Evolutionary conservation across 257 asterid species (phyloP).

Genomic region (Solanum lycopersicoides): DNA sequence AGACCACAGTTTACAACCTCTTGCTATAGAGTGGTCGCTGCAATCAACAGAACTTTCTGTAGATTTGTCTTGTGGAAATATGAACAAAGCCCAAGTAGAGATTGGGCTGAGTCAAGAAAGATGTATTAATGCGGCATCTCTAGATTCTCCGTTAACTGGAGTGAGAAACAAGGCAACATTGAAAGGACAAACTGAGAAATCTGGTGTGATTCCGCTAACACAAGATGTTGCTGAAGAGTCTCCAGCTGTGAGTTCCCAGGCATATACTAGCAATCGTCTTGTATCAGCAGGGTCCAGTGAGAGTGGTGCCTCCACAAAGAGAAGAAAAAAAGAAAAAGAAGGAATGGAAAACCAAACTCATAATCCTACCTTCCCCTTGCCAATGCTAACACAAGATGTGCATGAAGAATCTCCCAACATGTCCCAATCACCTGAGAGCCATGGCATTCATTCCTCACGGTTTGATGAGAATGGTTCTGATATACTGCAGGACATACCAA

Average conservation of each 20-base stretch:
- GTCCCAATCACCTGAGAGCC: slow-evolving; percentile 6
- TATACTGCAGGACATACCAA: slow-evolving; percentile 25
- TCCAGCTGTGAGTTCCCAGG: slow-evolving; percentile 11
- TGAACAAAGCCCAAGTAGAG: background rate
- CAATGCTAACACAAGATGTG: slow-evolving; percentile 14
- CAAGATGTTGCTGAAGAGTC: slow-evolving; percentile 22
- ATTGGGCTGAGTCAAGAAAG: background rate
- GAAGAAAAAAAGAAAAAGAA: slow-evolving; percentile 17
- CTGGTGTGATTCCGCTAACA: slow-evolving; percentile 11
- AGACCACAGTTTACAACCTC: slow-evolving; percentile 7
- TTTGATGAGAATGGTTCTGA: background rate
- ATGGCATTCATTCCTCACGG: background rate
- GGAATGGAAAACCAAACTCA: slow-evolving; percentile 10
- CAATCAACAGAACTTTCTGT: slow-evolving; percentile 3
- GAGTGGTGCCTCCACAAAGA: slow-evolving; percentile 5
- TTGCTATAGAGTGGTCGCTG: slow-evolving; percentile 8
- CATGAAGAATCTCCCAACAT: slow-evolving; percentile 8
- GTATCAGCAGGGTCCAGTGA: slow-evolving; percentile 16
- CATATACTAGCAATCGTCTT: slow-evolving; percentile 7
- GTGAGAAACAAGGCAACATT: slow-evolving; percentile 17
- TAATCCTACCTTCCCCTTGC: slow-evolving; percentile 9
- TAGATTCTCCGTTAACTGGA: slow-evolving; percentile 2
- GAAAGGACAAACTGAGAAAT: slow-evolving; percentile 9
- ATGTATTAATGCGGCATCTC: background rate
- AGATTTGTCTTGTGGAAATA: slow-evolving; percentile 1